Percentiles rank a stretch among this genome's conserved stretches.
phyloP scores from a whole-genome alignment of 1,139 yeast species.

The Lodderomyces orthopsilosis region DNA sequence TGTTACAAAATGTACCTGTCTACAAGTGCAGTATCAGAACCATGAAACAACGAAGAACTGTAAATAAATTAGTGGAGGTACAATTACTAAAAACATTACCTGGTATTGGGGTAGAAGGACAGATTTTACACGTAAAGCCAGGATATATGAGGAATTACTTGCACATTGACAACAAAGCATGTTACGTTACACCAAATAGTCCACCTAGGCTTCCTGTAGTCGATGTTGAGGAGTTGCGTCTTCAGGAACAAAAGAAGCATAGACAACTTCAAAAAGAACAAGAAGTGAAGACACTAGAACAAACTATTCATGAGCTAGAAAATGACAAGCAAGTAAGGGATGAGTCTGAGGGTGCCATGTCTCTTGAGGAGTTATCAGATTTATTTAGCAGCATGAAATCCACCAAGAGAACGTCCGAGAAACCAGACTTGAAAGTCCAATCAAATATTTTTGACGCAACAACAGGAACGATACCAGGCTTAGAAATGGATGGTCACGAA shows the following conservation, averaged over 20 bases:
- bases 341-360: constrained; percentile 24
- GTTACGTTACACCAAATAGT: constrained; percentile 53
- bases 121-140: constrained; percentile 73
- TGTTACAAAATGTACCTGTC: constrained; percentile 18
- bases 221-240: constrained; percentile 18
- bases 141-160: constrained; percentile 80
- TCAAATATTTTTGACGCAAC: constrained; percentile 1
- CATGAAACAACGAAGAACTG: constrained; percentile 24
- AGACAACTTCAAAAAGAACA: neutral
- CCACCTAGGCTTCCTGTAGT: constrained; percentile 65
- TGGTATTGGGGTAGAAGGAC: constrained; percentile 62
- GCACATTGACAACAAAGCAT: constrained; percentile 70
- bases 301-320: constrained; percentile 11
- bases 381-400: constrained; percentile 32
- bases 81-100: constrained; percentile 71
- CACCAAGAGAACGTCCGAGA: constrained; percentile 1
- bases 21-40: constrained; percentile 4
- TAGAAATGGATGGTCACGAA: constrained; percentile 3
- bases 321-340: constrained; percentile 11
- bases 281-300: neutral
- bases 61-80: constrained; percentile 38
- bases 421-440: constrained; percentile 7
- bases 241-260: constrained; percentile 3
- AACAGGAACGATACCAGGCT: constrained; percentile 2
- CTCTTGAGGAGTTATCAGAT: constrained; percentile 38